These are phyloP conservation scores for Fraxinus sp. DNA, from an alignment of 305 asterid species.

Conservation along the genomic window DNA sequence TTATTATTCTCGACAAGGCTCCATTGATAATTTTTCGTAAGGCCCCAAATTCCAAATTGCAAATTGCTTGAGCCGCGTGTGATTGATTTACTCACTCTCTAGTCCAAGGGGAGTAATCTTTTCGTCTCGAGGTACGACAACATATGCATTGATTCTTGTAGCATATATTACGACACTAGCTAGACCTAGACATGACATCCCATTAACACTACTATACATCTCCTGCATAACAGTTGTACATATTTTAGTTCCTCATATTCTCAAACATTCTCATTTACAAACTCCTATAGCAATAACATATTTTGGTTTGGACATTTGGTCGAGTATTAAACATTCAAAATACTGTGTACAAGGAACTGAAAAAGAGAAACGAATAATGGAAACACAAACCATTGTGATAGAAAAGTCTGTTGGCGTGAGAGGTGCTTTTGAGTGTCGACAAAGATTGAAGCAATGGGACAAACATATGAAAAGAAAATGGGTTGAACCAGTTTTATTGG, in stretches of 20 bases:
- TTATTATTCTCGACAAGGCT: background rate
- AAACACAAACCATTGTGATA: background rate
- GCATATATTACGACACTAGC: background rate
- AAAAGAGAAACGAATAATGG: background rate
- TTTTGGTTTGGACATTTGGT: background rate
- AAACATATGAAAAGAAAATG: conserved; percentile 38
- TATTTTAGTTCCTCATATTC: background rate
- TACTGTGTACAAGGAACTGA: background rate
- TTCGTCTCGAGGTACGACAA: background rate
- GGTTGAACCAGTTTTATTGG: conserved; percentile 22
- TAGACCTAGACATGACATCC: background rate
- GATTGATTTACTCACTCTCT: background rate
- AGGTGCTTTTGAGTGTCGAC: conserved; percentile 22
- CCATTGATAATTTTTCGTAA: background rate
- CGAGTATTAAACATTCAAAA: background rate
- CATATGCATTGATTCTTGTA: background rate
- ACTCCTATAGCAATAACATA: background rate
- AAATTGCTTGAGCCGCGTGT: background rate
- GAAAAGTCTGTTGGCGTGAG: conserved; percentile 3
- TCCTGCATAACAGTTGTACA: background rate
- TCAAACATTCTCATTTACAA: background rate
- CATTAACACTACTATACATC: background rate
- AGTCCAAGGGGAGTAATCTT: background rate
- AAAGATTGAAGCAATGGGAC: conserved; percentile 39
- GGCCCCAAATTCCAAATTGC: background rate